A percentile compares a stretch with the other conserved stretches of the same genome.
Evolutionary conservation across 2,329 filamentous ascomycete genomes (phyloP).

Genomic region (Colletotrichum phormii): DNA sequence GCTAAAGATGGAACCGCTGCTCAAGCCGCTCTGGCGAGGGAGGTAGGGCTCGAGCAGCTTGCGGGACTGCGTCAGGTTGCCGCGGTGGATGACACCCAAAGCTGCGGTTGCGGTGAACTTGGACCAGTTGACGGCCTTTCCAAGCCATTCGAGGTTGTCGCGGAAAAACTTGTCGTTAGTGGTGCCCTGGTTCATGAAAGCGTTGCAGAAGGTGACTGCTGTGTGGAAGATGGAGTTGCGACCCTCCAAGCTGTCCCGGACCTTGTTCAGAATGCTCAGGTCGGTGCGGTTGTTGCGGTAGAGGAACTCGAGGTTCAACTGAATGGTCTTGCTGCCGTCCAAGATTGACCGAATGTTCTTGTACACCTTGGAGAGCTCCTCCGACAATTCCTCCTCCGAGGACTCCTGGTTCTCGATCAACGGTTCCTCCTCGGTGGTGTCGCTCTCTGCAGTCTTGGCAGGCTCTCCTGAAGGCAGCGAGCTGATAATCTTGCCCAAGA

Average conservation of each 20-base stretch:
- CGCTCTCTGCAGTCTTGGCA: constrained; percentile 56
- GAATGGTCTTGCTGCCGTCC: constrained; percentile 92
- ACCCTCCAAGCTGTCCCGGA: constrained; percentile 93
- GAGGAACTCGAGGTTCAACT: constrained; percentile 94
- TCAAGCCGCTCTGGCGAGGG: constrained; percentile 79
- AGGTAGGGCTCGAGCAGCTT: constrained; percentile 96
- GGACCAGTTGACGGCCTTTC: constrained; percentile 99
- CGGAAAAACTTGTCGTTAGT: constrained; percentile 99
- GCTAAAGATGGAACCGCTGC: constrained; percentile 89
- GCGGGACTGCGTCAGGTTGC: constrained; percentile 91
- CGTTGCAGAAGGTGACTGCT: constrained; percentile 96
- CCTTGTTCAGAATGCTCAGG: constrained; percentile 91
- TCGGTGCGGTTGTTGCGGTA: constrained; percentile 97
- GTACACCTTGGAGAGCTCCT: constrained; percentile 67
- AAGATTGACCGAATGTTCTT: constrained; percentile 76
- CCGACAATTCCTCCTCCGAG: constrained; percentile 64
- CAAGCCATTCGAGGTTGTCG: constrained; percentile 96
- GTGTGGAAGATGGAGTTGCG: constrained; percentile 99
- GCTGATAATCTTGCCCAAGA: constrained; percentile 88
- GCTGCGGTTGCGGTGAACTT: constrained; percentile 99
- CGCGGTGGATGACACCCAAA: constrained; percentile 94
- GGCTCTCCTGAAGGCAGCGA: constrained; percentile 73
- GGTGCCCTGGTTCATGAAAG: constrained; percentile 99
- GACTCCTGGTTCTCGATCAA: constrained; percentile 60
- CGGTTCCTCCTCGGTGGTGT: constrained; percentile 58